Conservation (phyloP, 129 eudicot species). For the Arctium minus region DNA sequence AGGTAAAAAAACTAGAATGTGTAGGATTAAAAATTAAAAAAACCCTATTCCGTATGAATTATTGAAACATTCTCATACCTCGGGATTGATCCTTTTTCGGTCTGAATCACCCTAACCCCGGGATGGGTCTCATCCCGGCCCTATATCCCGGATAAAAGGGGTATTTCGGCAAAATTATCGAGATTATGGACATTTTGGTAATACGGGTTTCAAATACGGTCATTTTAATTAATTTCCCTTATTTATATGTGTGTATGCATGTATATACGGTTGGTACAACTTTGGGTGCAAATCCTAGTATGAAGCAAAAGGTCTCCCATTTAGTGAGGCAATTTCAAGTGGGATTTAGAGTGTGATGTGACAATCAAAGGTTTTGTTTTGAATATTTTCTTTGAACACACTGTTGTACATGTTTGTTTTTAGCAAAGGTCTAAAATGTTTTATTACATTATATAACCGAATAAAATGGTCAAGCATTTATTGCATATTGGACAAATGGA, state of each 20-base stretch:
- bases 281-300: slow-evolving; percentile 33
- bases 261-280: background rate
- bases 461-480: background rate
- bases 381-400: background rate
- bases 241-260: background rate
- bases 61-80: too few species aligned
- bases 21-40: too few species aligned
- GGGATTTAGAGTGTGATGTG: slow-evolving; percentile 14
- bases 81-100: too few species aligned
- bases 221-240: too few species aligned
- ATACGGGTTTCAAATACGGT: too few species aligned
- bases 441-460: background rate
- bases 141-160: too few species aligned
- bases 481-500: background rate
- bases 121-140: too few species aligned
- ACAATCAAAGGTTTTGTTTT: background rate
- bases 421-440: background rate
- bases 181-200: too few species aligned
- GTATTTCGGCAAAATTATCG: too few species aligned
- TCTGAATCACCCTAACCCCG: too few species aligned
- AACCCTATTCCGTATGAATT: too few species aligned
- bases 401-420: background rate
- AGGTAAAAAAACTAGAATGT: too few species aligned
- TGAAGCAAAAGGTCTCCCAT: slow-evolving; percentile 10
- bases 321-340: slow-evolving; percentile 27